Percentiles rank a stretch among this genome's conserved stretches.
These are phyloP conservation scores for Pichia pseudocactophila DNA, from an alignment of 805 yeast genomes.

Conservation along the genomic window DNA sequence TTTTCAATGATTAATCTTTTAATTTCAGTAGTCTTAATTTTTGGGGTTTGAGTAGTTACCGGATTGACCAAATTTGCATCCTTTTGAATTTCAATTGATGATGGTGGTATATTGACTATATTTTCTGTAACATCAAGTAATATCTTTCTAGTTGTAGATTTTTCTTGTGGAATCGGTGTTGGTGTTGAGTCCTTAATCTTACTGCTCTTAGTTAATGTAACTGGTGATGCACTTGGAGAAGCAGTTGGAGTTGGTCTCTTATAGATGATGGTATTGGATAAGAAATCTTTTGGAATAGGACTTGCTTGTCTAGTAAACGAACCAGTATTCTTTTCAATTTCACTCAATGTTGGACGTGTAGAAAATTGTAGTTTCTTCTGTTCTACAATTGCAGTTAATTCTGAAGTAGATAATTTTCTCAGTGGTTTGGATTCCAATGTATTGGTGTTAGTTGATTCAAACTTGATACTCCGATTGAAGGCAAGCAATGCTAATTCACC, in stretches of 20 bases:
- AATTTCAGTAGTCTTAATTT: no score
- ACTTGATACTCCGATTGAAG: not conserved
- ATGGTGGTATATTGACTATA: no score
- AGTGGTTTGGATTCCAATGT: not conserved
- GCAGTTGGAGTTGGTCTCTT: slow-evolving; percentile 9
- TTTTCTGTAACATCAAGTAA: no score
- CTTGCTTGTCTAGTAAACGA: slow-evolving; percentile 3
- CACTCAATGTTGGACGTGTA: slow-evolving; percentile 8
- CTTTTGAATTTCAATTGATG: no score
- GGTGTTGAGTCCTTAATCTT: no score
- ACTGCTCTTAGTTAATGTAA: not conserved
- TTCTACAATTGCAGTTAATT: slow-evolving; percentile 4
- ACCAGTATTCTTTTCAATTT: slow-evolving; percentile 1
- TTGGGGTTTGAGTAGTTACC: no score
- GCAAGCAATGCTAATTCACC: slow-evolving; percentile 37
- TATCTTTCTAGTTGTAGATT: no score
- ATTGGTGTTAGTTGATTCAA: not conserved
- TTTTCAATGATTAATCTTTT: not conserved
- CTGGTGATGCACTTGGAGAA: not conserved
- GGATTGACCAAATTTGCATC: no score
- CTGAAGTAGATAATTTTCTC: slow-evolving; percentile 3
- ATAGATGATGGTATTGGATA: slow-evolving; percentile 12
- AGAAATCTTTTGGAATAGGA: slow-evolving; percentile 9
- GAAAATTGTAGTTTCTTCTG: slow-evolving; percentile 7
- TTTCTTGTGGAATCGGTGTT: not conserved